Evolutionary conservation across 2,329 filamentous ascomycete species (phyloP), one percentile per base, ranked within the genome.

Genomic region (Fusarium vanettenii): DNA sequence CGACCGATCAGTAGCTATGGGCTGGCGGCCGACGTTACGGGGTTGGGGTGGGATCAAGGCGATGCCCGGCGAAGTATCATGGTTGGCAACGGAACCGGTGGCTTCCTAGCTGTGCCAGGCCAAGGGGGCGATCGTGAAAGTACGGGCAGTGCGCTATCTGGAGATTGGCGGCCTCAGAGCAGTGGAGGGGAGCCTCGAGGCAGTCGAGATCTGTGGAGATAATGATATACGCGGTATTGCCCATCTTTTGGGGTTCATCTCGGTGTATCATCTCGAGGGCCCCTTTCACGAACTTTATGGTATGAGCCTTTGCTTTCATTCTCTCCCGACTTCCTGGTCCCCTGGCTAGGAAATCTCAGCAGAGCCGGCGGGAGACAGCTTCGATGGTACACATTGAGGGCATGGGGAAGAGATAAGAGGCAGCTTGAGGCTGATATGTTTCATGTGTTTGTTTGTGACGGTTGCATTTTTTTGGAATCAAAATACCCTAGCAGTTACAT

Each of bases 1-100:
- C 85, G 89, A 39, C 89, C 88, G 35, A 81, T 87, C 64, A 91
- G 89, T 80, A 88, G 86, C 77, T 91, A 90, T 78, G 89, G 89
- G 16, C 84, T 91, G 39, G 86, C 85, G n/a, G 84, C 87, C 18
- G 89, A 90, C 71, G 81, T 88, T 22, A 80, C 85, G 4, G 84
- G 85, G 3, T 76, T 82, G 57, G 87, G 86, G 6, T 90, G 89
- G 87, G 86, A 88, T 66, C 81, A 82, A 6, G 85, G 86, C 3
- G 88, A 88, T 8, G 87, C 88, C 16, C 82, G 89, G 66, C 85
- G 86, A 73, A 91, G 89, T 66, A 82, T 90, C 66, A 84, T 91
- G 74, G 82, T 90, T 45, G 87, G 86, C 25, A 87, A 88, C 56
- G 86, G 87, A 0, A 79, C 83, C 4, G 88, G 88, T 7, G 86